phyloP scores from a whole-genome alignment of 495 filamentous ascomycete species.

The Xylaria grammica region DNA sequence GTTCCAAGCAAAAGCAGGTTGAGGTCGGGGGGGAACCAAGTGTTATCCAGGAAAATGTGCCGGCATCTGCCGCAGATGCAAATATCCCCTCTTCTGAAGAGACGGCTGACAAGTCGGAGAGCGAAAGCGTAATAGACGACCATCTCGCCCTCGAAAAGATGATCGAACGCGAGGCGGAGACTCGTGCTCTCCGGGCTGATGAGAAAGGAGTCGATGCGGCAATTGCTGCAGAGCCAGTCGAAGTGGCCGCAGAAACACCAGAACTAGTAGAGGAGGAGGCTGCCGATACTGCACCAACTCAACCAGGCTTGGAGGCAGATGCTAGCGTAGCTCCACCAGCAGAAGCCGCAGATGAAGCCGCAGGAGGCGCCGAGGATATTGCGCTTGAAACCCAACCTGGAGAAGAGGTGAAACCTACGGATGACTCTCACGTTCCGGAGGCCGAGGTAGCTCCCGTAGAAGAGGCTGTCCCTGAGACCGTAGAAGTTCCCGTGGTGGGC shows the following conservation, averaged over 20 bases:
- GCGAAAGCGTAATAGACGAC: slow-evolving; percentile 14
- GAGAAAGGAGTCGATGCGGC: neutral
- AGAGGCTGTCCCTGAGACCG: slow-evolving; percentile 2
- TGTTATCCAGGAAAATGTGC: neutral
- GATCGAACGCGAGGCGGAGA: neutral
- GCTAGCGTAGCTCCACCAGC: neutral
- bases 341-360: neutral
- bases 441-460: slow-evolving; percentile 11
- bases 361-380: neutral
- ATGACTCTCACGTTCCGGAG: neutral
- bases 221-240: neutral
- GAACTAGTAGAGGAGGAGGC: slow-evolving; percentile 1
- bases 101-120: neutral
- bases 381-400: neutral
- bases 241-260: neutral
- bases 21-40: neutral
- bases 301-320: slow-evolving; percentile 7
- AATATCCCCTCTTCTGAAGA: neutral
- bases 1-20: slow-evolving; percentile 2
- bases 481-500: slow-evolving; percentile 4
- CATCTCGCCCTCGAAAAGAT: slow-evolving; percentile 15
- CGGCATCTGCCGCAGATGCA: neutral
- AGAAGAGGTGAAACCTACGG: neutral
- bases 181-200: neutral
- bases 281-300: neutral